phyloP scores from a whole-genome alignment of 1,139 yeast genomes.

The Hanseniaspora uvarum region DNA sequence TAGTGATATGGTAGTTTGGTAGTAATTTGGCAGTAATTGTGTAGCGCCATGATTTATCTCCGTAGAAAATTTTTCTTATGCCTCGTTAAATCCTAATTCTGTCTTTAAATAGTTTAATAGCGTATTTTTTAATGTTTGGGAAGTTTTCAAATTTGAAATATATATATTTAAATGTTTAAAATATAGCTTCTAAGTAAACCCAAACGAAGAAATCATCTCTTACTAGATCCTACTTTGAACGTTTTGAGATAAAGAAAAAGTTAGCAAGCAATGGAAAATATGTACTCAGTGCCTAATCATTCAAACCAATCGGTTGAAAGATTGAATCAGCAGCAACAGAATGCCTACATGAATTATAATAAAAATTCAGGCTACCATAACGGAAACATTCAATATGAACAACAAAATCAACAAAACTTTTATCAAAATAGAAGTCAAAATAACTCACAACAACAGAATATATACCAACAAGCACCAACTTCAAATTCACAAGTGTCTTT shows the following conservation, averaged over 20 bases:
- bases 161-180: too few species aligned
- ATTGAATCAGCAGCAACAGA: conserved; percentile 13
- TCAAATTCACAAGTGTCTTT: conserved; percentile 1
- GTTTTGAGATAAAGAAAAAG: not conserved
- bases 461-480: conserved; percentile 23
- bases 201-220: too few species aligned
- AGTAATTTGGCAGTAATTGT: too few species aligned
- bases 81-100: too few species aligned
- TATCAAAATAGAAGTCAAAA: conserved; percentile 25
- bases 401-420: conserved; percentile 12
- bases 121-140: too few species aligned
- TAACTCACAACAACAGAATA: conserved; percentile 26
- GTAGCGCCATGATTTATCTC: not conserved
- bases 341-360: conserved; percentile 12
- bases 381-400: conserved; percentile 13
- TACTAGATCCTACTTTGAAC: too few species aligned
- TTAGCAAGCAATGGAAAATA: conserved; percentile 15
- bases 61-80: too few species aligned
- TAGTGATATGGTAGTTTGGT: not conserved
- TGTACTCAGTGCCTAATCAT: conserved; percentile 21
- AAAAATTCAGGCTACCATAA: conserved; percentile 11
- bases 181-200: too few species aligned
- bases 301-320: conserved; percentile 15
- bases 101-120: too few species aligned
- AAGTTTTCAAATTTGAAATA: too few species aligned